A percentile compares a stretch with the other conserved stretches of the same genome.
Evolutionary conservation across 2,329 filamentous ascomycete genomes (phyloP).

Genomic region (Pseudogymnoascus sp.): DNA sequence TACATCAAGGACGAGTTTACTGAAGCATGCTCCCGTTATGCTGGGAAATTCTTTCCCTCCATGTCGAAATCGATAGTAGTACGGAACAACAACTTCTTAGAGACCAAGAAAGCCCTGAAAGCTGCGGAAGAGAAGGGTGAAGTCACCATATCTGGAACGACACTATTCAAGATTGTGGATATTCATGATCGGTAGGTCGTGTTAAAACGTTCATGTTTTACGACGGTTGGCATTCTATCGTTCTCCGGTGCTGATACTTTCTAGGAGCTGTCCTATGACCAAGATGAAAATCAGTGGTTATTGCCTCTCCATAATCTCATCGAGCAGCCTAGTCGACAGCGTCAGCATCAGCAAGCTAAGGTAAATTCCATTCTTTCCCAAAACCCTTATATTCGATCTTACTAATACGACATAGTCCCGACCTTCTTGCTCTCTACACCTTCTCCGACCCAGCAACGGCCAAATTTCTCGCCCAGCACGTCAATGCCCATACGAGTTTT

Average conservation of each 20-base stretch:
- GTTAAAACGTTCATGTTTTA: conserved; percentile 8
- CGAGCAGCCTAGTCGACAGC: conserved; percentile 47
- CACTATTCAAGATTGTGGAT: conserved; percentile 6
- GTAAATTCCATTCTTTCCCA: conserved; percentile 31
- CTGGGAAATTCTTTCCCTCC: conserved; percentile 22
- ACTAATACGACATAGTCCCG: neutral
- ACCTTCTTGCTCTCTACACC: conserved; percentile 39
- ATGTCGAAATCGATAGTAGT: neutral
- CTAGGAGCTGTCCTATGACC: conserved; percentile 26
- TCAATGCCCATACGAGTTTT: conserved; percentile 24
- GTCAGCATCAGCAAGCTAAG: conserved; percentile 29
- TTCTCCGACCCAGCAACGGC: conserved; percentile 43
- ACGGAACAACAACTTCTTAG: neutral
- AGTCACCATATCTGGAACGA: neutral
- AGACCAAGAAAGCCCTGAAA: neutral
- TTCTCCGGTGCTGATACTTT: conserved; percentile 10
- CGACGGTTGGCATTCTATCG: conserved; percentile 7
- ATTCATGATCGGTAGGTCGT: conserved; percentile 13
- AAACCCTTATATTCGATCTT: conserved; percentile 23
- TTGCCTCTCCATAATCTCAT: conserved; percentile 38
- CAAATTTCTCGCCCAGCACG: conserved; percentile 33
- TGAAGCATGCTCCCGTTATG: conserved; percentile 38
- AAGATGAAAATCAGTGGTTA: conserved; percentile 36
- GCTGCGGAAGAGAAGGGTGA: conserved; percentile 8
- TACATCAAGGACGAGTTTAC: conserved; percentile 50